Evolutionary conservation across 768 basidiomycete species (phyloP), one percentile per base, ranked within the genome.

Genomic region (Suillus hirtellus): DNA sequence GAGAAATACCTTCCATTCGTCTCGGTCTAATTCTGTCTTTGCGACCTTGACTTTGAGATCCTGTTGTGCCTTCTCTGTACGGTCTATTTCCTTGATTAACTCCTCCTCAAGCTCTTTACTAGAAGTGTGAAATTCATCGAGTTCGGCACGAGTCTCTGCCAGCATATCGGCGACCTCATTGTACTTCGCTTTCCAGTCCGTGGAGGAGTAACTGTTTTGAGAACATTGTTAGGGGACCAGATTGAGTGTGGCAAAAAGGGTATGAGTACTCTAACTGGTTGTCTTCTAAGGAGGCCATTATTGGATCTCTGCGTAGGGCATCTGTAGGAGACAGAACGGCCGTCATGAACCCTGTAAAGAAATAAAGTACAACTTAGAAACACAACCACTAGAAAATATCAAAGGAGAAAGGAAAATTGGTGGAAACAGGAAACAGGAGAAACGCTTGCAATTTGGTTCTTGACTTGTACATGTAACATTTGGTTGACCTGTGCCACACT

Each of bases 41-140:
- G 84, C 80, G 35, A 85, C 87, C 76, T 89, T 93, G 68, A 86
- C 81, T 78, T 82, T 87, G 40, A 93, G 83, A 27, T 93, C 93
- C 72, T 88, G 86, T 72, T 94, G 91, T 1, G 90, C 82, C 75
- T 88, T 90, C 79, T 96, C 93, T 46, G 93, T 92, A 60, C 90
- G 82, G 72, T 92, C 92, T 63, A 99, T 79, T 74, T 99, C 96
- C 66, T 84, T 84, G 82, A 96, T 95, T 68, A 98, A 78, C 77
- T 98, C 96, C 63, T 94, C 91, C 77, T 96, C 95, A 42, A 96
- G 85, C 67, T 96, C 94, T 77, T 91, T 93, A 80, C 91, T 89
- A 65, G 91, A 88, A 68, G 88, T 82, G 70, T 93, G 89, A 73
- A 94, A 94, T 70, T 96, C 91, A 72, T 90, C 88, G 59, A 96